Percentiles rank a stretch among this genome's conserved stretches.
phyloP scores from a whole-genome alignment of 2,329 filamentous ascomycete species.

The Helminthosporium solani region DNA sequence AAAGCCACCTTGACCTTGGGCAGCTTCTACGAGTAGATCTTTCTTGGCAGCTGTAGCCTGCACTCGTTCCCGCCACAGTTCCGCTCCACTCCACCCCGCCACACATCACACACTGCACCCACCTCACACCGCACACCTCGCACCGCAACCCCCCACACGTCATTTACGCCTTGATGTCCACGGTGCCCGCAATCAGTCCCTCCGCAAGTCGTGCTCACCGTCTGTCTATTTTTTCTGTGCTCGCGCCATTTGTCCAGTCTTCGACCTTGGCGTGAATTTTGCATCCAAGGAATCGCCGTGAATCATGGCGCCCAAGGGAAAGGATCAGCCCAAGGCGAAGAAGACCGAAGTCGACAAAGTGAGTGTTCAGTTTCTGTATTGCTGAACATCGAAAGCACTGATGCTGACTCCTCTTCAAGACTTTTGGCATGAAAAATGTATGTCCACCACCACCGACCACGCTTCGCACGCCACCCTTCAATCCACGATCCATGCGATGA shows the following conservation, averaged over 20 bases:
- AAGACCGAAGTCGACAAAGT: constrained; percentile 82
- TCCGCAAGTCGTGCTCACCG: too few relatives aligned
- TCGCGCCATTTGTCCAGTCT: background rate
- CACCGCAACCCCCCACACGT: too few relatives aligned
- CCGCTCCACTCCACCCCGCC: constrained; percentile 27
- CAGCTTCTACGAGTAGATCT: constrained; percentile 16
- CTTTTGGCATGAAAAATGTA: constrained; percentile 98
- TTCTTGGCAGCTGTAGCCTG: constrained; percentile 7
- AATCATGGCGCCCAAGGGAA: constrained; percentile 71
- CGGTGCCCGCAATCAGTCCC: constrained; percentile 17
- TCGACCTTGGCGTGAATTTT: background rate
- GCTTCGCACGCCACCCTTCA: constrained; percentile 2
- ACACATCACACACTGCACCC: constrained; percentile 12
- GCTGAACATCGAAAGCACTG: background rate
- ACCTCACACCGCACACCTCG: constrained; percentile 3
- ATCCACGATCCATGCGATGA: background rate
- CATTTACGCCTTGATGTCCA: too few relatives aligned
- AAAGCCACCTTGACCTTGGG: constrained; percentile 22
- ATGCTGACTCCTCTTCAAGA: constrained; percentile 48
- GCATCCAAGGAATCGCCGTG: background rate
- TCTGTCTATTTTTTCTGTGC: constrained; percentile 1
- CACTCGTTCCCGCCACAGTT: constrained; percentile 18
- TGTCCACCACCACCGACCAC: constrained; percentile 22
- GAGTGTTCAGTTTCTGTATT: constrained; percentile 1
- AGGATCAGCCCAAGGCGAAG: constrained; percentile 49